Conservation (phyloP, 192 early-diverging fungal genomes). For the Umbelopsis ramanniana region DNA sequence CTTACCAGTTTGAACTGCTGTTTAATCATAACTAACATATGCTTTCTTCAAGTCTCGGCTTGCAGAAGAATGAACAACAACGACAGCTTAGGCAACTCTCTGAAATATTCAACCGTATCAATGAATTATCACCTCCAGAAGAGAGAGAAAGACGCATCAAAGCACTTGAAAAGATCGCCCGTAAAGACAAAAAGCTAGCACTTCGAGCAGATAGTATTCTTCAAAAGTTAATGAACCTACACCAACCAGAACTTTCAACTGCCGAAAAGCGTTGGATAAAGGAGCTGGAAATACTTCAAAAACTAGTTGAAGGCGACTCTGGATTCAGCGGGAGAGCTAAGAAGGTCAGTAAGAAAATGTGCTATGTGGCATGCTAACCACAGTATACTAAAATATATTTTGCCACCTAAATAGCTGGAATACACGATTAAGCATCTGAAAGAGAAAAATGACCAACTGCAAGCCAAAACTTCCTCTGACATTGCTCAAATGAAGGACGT, state of each 20-base stretch:
- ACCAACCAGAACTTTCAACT: conserved; percentile 63
- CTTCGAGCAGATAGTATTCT: conserved; percentile 63
- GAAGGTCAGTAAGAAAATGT: conserved; percentile 8
- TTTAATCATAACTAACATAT: neutral
- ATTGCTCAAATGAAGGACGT: neutral
- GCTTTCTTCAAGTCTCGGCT: conserved; percentile 29
- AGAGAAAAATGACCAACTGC: neutral
- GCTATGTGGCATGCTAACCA: neutral
- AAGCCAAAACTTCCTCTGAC: neutral
- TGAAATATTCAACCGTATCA: conserved; percentile 47
- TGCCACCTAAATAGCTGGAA: neutral
- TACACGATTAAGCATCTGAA: conserved; percentile 18
- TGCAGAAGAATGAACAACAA: conserved; percentile 44
- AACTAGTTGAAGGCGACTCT: conserved; percentile 20
- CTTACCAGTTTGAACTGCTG: neutral
- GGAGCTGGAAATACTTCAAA: conserved; percentile 33
- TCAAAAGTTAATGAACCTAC: conserved; percentile 62
- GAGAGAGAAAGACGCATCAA: conserved; percentile 47
- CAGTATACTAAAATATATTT: neutral
- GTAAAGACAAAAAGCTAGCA: conserved; percentile 44
- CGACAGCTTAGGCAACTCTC: conserved; percentile 51
- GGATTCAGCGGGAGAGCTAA: conserved; percentile 24
- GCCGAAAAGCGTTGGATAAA: conserved; percentile 59
- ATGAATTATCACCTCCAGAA: conserved; percentile 40
- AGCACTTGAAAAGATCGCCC: conserved; percentile 47